Conservation (phyloP, 805 yeast genomes). For the Starmerella khaoyaiensis region DNA sequence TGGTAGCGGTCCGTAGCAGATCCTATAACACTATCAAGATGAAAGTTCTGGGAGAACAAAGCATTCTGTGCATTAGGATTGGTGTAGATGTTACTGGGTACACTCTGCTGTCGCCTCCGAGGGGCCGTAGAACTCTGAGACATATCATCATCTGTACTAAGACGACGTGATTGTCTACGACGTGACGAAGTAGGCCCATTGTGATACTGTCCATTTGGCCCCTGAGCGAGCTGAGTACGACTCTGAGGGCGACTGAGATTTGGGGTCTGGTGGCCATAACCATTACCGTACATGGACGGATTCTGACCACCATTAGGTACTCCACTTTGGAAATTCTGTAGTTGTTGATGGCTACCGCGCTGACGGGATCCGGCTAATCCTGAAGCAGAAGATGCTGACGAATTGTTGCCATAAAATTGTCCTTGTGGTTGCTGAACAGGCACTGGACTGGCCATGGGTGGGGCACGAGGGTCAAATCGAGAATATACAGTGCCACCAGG, state of each 20-base stretch:
- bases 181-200: too few relatives aligned
- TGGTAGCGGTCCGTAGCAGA: constrained; percentile 25
- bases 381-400: too few relatives aligned
- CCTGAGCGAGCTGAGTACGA: constrained; percentile 2
- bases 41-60: constrained; percentile 26
- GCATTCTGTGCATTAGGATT: constrained; percentile 1
- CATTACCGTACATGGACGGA: neutral
- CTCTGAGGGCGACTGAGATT: constrained; percentile 2
- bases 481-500: constrained; percentile 18
- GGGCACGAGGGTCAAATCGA: constrained; percentile 18
- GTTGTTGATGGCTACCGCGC: neutral
- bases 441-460: neutral
- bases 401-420: constrained; percentile 1
- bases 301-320: too few relatives aligned
- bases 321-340: too few relatives aligned
- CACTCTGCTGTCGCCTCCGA: constrained; percentile 18
- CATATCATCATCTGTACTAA: constrained; percentile 22
- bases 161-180: constrained; percentile 12
- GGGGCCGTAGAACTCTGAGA: constrained; percentile 15
- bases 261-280: neutral
- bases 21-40: constrained; percentile 24
- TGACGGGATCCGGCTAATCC: too few relatives aligned
- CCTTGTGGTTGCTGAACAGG: neutral
- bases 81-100: constrained; percentile 6
- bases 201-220: too few relatives aligned